Percentiles rank a stretch among this genome's conserved stretches.
These are phyloP conservation scores for Alternaria novae-zelandiae DNA, from an alignment of 2,329 filamentous ascomycete species.

Conservation along the genomic window DNA sequence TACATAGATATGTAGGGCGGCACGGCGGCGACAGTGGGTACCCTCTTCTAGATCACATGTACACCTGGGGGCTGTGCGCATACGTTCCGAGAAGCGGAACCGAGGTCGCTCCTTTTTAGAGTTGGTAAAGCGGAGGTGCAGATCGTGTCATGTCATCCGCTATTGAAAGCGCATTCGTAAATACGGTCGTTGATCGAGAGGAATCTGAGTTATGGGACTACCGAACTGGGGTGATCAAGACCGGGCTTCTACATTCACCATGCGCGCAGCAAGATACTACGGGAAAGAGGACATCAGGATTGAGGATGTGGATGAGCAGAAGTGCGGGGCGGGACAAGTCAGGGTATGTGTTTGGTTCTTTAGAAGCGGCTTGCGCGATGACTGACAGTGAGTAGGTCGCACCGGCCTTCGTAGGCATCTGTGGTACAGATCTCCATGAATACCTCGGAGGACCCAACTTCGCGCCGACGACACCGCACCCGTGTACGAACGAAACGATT, in stretches of 20 bases:
- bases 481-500: slow-evolving; percentile 62
- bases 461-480: slow-evolving; percentile 61
- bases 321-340: slow-evolving; percentile 60
- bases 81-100: slow-evolving; percentile 2
- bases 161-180: slow-evolving; percentile 41
- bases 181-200: slow-evolving; percentile 30
- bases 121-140: neutral
- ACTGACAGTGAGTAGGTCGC: slow-evolving; percentile 41
- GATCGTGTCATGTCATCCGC: slow-evolving; percentile 26
- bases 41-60: neutral
- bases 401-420: slow-evolving; percentile 60
- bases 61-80: slow-evolving; percentile 1
- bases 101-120: slow-evolving; percentile 1
- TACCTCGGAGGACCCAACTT: slow-evolving; percentile 58
- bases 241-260: slow-evolving; percentile 30
- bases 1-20: neutral
- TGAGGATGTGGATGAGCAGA: slow-evolving; percentile 58
- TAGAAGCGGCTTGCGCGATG: neutral
- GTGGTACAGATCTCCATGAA: slow-evolving; percentile 61
- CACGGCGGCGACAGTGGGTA: slow-evolving; percentile 1
- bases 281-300: slow-evolving; percentile 63
- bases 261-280: slow-evolving; percentile 63
- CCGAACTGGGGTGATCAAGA: slow-evolving; percentile 7
- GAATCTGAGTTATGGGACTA: neutral
- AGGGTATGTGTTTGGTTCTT: slow-evolving; percentile 30